Evolutionary conservation across 2,329 filamentous ascomycete species (phyloP).

Genomic region (Calcarisporium arbuscula): DNA sequence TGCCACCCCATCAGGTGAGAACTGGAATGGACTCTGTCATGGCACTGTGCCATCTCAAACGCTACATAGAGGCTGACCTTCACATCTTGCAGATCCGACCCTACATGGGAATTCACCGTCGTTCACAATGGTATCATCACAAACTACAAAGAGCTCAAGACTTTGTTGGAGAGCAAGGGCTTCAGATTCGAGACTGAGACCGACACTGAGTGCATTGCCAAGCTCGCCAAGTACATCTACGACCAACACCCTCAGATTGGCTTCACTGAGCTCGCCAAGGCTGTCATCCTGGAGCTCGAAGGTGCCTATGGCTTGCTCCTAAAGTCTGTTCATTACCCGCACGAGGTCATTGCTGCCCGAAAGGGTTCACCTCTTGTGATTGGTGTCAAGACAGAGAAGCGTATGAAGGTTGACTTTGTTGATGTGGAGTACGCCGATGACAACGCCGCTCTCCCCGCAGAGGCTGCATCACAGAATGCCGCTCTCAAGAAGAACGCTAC

Average conservation of each 20-base stretch:
- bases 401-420: slow-evolving; percentile 99
- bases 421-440: slow-evolving; percentile 96
- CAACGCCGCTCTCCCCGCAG: slow-evolving; percentile 74
- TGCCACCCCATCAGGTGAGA: slow-evolving; percentile 95
- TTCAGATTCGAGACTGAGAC: slow-evolving; percentile 99
- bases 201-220: slow-evolving; percentile 98
- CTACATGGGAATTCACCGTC: slow-evolving; percentile 90
- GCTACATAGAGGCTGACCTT: slow-evolving; percentile 6
- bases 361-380: slow-evolving; percentile 98
- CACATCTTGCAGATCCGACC: slow-evolving; percentile 66
- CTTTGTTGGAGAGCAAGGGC: slow-evolving; percentile 85
- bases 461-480: slow-evolving; percentile 92
- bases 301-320: slow-evolving; percentile 95
- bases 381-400: slow-evolving; percentile 92
- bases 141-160: slow-evolving; percentile 99
- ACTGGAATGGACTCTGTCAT: background rate
- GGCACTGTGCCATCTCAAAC: background rate
- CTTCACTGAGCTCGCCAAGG: slow-evolving; percentile 94
- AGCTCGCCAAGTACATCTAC: slow-evolving; percentile 97
- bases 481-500: slow-evolving; percentile 84
- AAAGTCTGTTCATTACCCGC: slow-evolving; percentile 97
- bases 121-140: slow-evolving; percentile 99
- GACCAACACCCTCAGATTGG: slow-evolving; percentile 90
- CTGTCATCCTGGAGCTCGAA: slow-evolving; percentile 96
- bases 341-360: slow-evolving; percentile 94